Evolutionary conservation across 371 early-diverging fungal species (phyloP).

Genomic region (Syncephalastrum monosporum): DNA sequence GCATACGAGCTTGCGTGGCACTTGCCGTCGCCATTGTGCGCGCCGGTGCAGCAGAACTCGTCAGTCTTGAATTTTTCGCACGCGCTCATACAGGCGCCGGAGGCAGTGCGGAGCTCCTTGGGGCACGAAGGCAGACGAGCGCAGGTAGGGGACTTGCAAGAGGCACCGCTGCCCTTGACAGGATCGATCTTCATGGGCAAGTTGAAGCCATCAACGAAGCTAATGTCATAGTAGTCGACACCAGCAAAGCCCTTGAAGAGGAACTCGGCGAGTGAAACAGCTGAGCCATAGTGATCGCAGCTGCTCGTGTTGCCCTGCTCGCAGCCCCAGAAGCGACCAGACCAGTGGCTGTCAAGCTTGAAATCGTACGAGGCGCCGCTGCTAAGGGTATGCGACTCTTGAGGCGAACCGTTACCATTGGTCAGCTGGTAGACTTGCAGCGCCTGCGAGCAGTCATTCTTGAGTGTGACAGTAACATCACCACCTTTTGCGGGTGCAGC

Average conservation of each 20-base stretch:
- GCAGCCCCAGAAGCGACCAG: constrained; percentile 40
- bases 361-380: constrained; percentile 10
- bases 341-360: constrained; percentile 17
- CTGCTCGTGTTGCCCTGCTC: constrained; percentile 22
- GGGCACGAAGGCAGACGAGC: constrained; percentile 16
- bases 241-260: constrained; percentile 18
- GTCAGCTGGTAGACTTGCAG: constrained; percentile 36
- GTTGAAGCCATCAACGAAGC: constrained; percentile 32
- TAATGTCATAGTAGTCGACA: constrained; percentile 38
- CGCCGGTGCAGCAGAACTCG: constrained; percentile 23
- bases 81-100: constrained; percentile 18
- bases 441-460: constrained; percentile 29
- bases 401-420: constrained; percentile 19
- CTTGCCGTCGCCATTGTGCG: constrained; percentile 12
- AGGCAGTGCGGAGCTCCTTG: constrained; percentile 9
- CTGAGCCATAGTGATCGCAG: constrained; percentile 26
- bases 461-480: constrained; percentile 32
- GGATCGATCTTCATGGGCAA: constrained; percentile 20
- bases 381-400: constrained; percentile 2
- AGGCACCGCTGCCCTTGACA: constrained; percentile 4
- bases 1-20: constrained; percentile 16
- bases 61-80: constrained; percentile 15
- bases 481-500: neutral
- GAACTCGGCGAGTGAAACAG: constrained; percentile 38
- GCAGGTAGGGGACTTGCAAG: constrained; percentile 16